phyloP scores from a whole-genome alignment of 306 rosid species.

The Styphnolobium japonicum region DNA sequence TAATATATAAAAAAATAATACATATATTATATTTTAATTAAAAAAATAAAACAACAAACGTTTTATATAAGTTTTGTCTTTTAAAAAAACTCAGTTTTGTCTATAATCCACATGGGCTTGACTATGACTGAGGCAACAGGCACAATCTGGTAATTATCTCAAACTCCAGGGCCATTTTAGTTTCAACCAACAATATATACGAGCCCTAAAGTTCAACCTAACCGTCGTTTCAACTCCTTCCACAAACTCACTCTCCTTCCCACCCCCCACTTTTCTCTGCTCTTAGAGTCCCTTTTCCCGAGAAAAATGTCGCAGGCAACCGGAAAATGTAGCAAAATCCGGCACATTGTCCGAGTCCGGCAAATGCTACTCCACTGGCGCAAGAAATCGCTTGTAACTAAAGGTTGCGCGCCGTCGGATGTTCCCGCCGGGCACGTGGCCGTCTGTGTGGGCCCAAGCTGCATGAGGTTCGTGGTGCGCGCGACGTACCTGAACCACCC shows the following conservation, averaged over 20 bases:
- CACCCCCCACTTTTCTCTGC: neutral
- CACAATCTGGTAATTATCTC: conserved; percentile 45
- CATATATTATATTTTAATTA: no score
- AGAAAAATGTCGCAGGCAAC: conserved; percentile 32
- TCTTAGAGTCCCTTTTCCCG: neutral
- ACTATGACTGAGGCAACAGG: neutral
- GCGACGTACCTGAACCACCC: conserved; percentile 70
- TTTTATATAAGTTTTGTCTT: no score
- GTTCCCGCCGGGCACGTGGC: conserved; percentile 71
- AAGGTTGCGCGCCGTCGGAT: conserved; percentile 36
- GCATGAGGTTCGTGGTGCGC: conserved; percentile 55
- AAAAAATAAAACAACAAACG: no score
- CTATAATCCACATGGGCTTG: neutral
- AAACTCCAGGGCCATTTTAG: conserved; percentile 14
- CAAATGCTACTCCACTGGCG: conserved; percentile 69
- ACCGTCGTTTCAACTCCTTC: neutral
- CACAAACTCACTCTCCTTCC: neutral
- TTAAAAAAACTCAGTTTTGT: no score
- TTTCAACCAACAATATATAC: neutral
- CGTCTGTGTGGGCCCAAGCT: conserved; percentile 54
- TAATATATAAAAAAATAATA: no score
- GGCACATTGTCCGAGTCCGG: conserved; percentile 59
- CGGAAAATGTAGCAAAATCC: conserved; percentile 45
- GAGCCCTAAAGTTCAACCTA: neutral
- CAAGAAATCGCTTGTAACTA: conserved; percentile 42